These are phyloP conservation scores for Amesomyces nigricolor DNA, from an alignment of 2,329 filamentous ascomycete genomes.

Conservation along the genomic window DNA sequence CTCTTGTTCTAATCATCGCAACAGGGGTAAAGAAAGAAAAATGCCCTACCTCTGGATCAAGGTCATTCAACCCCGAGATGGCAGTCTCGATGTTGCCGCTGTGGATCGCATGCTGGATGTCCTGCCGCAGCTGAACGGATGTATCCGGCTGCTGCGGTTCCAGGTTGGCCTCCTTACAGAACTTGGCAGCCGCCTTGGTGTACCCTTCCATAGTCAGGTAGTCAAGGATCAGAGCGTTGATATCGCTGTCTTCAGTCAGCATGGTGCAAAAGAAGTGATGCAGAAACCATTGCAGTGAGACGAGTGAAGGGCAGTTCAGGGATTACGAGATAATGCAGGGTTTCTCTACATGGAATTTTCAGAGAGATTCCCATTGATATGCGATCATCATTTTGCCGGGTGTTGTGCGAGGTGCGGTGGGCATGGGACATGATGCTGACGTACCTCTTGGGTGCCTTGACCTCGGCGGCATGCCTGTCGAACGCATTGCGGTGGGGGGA, in stretches of 20 bases:
- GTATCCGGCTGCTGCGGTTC: constrained; percentile 64
- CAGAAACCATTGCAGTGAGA: constrained; percentile 11
- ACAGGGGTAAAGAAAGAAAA: constrained; percentile 22
- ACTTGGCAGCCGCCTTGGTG: constrained; percentile 83
- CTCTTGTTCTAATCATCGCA: constrained; percentile 84
- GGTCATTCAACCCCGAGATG: constrained; percentile 80
- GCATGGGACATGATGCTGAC: constrained; percentile 48
- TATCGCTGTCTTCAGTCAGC: constrained; percentile 58
- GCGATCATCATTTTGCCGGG: constrained; percentile 65
- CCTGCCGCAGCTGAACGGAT: constrained; percentile 70
- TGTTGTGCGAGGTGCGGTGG: constrained; percentile 9
- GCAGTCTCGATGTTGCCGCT: constrained; percentile 78
- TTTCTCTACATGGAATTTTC: constrained; percentile 86
- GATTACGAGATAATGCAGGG: constrained; percentile 69
- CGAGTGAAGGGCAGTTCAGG: constrained; percentile 30
- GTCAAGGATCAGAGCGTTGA: constrained; percentile 92
- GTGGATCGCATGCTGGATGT: constrained; percentile 81
- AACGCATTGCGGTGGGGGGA: constrained; percentile 69
- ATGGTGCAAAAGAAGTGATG: background rate
- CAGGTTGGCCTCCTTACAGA: constrained; percentile 89
- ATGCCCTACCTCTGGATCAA: constrained; percentile 73
- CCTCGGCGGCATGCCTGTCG: constrained; percentile 73
- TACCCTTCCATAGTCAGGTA: constrained; percentile 96
- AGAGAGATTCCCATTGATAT: constrained; percentile 99
- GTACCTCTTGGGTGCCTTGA: constrained; percentile 90